Conservation (phyloP, 2,329 filamentous ascomycete species). For the Mollisia scopiformis region DNA sequence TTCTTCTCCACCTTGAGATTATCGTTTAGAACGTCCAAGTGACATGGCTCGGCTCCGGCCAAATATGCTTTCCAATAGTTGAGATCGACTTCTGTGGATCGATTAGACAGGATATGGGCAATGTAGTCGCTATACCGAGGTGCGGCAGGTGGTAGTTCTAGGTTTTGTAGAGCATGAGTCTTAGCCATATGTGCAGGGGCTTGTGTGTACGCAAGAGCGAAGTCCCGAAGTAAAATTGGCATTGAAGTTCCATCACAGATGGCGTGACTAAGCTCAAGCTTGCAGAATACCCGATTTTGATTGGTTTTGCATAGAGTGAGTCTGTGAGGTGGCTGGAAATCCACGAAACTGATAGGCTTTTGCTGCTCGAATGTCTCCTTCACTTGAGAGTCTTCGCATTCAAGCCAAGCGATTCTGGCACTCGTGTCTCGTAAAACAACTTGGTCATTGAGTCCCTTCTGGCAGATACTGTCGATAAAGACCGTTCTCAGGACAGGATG, state of each 20-base stretch:
- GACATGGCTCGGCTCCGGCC: constrained; percentile 31
- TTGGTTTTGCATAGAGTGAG: constrained; percentile 48
- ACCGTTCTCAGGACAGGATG: no score
- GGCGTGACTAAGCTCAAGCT: constrained; percentile 41
- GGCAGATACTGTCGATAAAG: no score
- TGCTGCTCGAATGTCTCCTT: no score
- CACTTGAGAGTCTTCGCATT: no score
- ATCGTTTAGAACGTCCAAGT: constrained; percentile 40
- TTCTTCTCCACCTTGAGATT: constrained; percentile 14
- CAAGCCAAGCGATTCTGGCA: no score
- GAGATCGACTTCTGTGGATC: constrained; percentile 20
- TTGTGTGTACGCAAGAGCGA: constrained; percentile 42
- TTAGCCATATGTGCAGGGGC: no score
- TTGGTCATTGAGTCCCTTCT: no score
- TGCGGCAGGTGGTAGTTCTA: constrained; percentile 16
- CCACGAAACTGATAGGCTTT: no score
- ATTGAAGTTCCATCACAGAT: constrained; percentile 53
- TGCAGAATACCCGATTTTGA: constrained; percentile 42
- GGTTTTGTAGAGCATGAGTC: no score
- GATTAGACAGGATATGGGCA: constrained; percentile 34
- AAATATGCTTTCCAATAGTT: constrained; percentile 35
- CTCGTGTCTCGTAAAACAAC: no score
- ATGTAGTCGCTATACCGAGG: constrained; percentile 33
- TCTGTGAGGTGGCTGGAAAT: constrained; percentile 43
- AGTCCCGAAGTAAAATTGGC: constrained; percentile 47